Base-by-base conservation (phyloP, 495 filamentous ascomycete species). In the Trichocladium uniseriatum region DNA sequence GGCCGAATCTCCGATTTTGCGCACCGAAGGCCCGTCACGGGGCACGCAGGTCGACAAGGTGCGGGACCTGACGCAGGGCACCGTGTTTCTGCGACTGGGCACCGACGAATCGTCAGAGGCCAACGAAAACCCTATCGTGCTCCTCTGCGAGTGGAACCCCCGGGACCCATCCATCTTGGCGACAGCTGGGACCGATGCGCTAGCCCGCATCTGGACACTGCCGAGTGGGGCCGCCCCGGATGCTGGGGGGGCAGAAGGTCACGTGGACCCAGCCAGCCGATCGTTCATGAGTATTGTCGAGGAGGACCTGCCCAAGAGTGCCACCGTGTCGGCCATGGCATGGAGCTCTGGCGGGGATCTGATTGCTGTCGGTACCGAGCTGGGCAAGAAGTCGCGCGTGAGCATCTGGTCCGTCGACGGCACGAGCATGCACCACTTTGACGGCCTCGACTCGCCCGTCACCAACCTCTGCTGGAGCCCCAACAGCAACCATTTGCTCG, bases 201-300 rank as follows among this genome's bases (percentile, higher is more conserved):
- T 87, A 75, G 86, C 84, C 69, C 82, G 80, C 52, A 70, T 92
- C 65, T 91, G 84, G 84, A 85, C 79, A 55, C 61, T 89, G 42
- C 75, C 79, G 54, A 67, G 69, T 73, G 69, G 69, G 55, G 65
- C 74, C 52, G 65, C 68, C 57, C 63, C 68, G 47, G 66, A 72
- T 49, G 58, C 64, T 51, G 66, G 64, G 48, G n/a, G n/a, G n/a
- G n/a, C n/a, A n/a, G 58, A 65, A 47, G 59, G 56, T 71, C 69
- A 74, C 72, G 72, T 71, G 71, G 68, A 69, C 42, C 63, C 40
- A 32, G 11, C 50, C 54, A 53, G 53, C 32, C 68, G 58, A 15
- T 57, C 67, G 52, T 69, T 63, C 55, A 58, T 58, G 43, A 59
- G 53, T 45, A 59, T 75, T 29, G 54, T 72, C 46, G 70, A 75